Evolutionary conservation across 208 protist genomes (phyloP).

Genomic region (Trypanosoma boissoni): DNA sequence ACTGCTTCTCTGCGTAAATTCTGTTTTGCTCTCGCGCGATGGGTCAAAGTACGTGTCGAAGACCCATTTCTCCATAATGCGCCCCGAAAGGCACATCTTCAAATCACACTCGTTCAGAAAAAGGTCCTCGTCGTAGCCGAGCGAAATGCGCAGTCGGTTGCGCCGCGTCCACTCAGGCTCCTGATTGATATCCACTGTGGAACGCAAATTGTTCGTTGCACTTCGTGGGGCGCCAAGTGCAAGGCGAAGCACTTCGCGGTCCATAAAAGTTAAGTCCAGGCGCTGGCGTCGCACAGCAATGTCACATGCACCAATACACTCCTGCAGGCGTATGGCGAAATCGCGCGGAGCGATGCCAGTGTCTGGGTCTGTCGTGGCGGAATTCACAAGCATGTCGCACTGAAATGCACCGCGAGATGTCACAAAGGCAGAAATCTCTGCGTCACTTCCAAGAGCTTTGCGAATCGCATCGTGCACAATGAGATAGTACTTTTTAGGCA

Average conservation of each 20-base stretch:
- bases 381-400: conserved; percentile 86
- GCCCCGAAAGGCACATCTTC: conserved; percentile 49
- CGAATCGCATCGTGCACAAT: conserved; percentile 74
- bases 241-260: conserved; percentile 58
- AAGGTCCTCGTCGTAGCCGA: conserved; percentile 84
- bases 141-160: conserved; percentile 76
- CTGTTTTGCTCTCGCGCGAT: conserved; percentile 3
- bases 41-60: conserved; percentile 37
- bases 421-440: conserved; percentile 75
- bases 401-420: conserved; percentile 62
- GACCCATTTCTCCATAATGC: conserved; percentile 56
- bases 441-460: conserved; percentile 33
- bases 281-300: conserved; percentile 46
- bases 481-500: conserved; percentile 77
- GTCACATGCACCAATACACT: conserved; percentile 49
- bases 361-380: conserved; percentile 44
- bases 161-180: conserved; percentile 66
- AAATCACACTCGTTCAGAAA: conserved; percentile 49
- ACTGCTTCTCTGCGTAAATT: conserved; percentile 4
- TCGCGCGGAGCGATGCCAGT: not conserved
- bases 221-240: conserved; percentile 57
- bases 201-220: conserved; percentile 23
- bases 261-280: conserved; percentile 67
- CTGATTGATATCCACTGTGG: conserved; percentile 31
- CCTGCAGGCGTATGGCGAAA: conserved; percentile 57